phyloP scores from a whole-genome alignment of 768 basidiomycete genomes.

The Psilocybe subaeruginosa region DNA sequence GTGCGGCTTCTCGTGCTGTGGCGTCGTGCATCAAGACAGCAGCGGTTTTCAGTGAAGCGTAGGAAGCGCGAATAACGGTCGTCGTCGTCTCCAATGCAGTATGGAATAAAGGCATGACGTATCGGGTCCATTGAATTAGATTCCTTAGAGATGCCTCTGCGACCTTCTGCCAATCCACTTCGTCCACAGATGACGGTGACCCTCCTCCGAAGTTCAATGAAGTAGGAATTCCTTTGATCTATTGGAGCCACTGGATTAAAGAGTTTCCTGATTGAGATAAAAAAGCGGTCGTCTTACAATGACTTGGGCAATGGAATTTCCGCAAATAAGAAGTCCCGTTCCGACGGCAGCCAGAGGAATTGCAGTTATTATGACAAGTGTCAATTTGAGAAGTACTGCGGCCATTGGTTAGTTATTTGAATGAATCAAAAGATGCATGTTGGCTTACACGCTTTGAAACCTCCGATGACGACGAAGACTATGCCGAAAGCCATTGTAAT shows the following conservation, averaged over 20 bases:
- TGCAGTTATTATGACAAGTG: slow-evolving; percentile 14
- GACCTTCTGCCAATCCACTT: slow-evolving; percentile 10
- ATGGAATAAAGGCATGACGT: neutral
- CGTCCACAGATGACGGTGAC: neutral
- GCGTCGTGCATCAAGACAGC: neutral
- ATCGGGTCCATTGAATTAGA: neutral
- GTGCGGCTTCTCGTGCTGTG: neutral
- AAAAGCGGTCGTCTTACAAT: slow-evolving; percentile 10
- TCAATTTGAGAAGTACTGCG: slow-evolving; percentile 15
- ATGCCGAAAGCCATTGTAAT: slow-evolving; percentile 14
- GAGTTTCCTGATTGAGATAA: neutral
- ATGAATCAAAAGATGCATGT: neutral
- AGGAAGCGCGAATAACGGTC: slow-evolving; percentile 1
- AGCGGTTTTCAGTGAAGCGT: slow-evolving; percentile 1
- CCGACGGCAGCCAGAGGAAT: slow-evolving; percentile 19
- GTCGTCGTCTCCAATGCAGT: neutral
- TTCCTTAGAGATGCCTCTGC: neutral
- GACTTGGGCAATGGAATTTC: slow-evolving; percentile 11
- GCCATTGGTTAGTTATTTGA: neutral
- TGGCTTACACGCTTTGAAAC: slow-evolving; percentile 15
- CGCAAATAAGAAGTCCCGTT: slow-evolving; percentile 12
- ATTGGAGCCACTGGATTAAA: neutral
- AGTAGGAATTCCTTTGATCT: neutral
- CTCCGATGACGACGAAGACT: slow-evolving; percentile 16
- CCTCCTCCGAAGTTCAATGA: neutral